Evolutionary conservation across 371 early-diverging fungal species (phyloP).

Genomic region (Globomyces sp.): DNA sequence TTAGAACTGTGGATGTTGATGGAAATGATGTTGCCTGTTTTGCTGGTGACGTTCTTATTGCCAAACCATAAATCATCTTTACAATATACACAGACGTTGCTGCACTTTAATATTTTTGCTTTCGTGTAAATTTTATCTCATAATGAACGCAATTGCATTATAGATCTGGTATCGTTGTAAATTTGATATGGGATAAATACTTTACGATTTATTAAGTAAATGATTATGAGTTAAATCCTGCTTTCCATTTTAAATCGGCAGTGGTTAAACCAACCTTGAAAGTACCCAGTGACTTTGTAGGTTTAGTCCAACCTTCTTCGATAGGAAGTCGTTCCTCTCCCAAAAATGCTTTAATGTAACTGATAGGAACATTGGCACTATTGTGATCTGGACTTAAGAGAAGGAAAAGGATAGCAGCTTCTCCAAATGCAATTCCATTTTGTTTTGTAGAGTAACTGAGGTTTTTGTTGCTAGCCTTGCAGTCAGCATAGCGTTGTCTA

Average conservation of each 20-base stretch:
- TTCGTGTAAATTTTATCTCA: too few relatives aligned
- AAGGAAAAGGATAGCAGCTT: slow-evolving; percentile 22
- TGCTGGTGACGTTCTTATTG: slow-evolving; percentile 5
- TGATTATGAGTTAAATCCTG: slow-evolving; percentile 12
- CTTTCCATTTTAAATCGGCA: slow-evolving; percentile 12
- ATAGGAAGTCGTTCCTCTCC: slow-evolving; percentile 17
- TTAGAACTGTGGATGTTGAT: slow-evolving; percentile 1
- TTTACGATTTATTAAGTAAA: too few relatives aligned
- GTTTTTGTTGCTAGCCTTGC: slow-evolving; percentile 25
- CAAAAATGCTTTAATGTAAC: not conserved
- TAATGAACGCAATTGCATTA: too few relatives aligned
- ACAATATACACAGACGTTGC: slow-evolving; percentile 6
- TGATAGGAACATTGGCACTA: not conserved
- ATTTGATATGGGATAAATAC: too few relatives aligned
- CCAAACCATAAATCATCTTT: not conserved
- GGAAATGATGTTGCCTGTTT: slow-evolving; percentile 2
- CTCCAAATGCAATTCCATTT: slow-evolving; percentile 22
- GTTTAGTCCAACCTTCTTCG: slow-evolving; percentile 14
- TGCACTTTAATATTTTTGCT: not conserved
- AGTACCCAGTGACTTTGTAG: not conserved
- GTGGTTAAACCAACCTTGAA: not conserved
- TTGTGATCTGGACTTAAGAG: slow-evolving; percentile 13
- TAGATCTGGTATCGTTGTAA: too few relatives aligned
- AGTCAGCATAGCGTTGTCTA: slow-evolving; percentile 23
- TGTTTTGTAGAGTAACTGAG: slow-evolving; percentile 19